These are phyloP conservation scores for Dictyophora rubrovolvata DNA, from an alignment of 768 basidiomycete genomes.

Conservation along the genomic window DNA sequence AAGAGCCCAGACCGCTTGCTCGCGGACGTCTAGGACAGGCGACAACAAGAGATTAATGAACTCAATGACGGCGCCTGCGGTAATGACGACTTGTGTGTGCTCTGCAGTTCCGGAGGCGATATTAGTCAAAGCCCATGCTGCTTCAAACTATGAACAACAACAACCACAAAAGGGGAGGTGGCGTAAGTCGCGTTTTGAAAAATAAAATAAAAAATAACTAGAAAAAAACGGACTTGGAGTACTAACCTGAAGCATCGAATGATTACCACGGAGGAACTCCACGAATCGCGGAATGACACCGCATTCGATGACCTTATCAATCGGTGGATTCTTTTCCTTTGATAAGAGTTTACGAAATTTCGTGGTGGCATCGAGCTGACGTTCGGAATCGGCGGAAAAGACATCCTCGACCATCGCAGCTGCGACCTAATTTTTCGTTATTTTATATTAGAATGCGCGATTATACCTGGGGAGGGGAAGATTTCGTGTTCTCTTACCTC, in stretches of 20 bases:
- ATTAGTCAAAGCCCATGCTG: conserved; percentile 96
- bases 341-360: conserved; percentile 98
- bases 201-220: background rate
- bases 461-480: too few species aligned
- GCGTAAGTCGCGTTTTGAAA: background rate
- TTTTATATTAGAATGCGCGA: conserved; percentile 11
- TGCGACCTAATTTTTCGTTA: conserved; percentile 42
- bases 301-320: conserved; percentile 96
- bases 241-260: conserved; percentile 76
- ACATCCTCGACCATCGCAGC: conserved; percentile 92
- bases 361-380: conserved; percentile 93
- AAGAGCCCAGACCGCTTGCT: conserved; percentile 99
- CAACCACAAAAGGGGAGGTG: background rate
- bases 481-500: conserved; percentile 46
- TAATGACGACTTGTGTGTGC: conserved; percentile 97
- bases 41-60: conserved; percentile 96
- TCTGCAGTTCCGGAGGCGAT: conserved; percentile 97
- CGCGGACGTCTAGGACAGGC: conserved; percentile 90
- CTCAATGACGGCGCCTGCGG: conserved; percentile 87
- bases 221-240: background rate
- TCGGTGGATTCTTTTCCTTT: conserved; percentile 99
- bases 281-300: conserved; percentile 97
- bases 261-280: conserved; percentile 74
- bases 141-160: conserved; percentile 65
- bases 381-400: conserved; percentile 84